These are phyloP conservation scores for Colletotrichum sublineola DNA, from an alignment of 2,329 filamentous ascomycete genomes.

Conservation along the genomic window DNA sequence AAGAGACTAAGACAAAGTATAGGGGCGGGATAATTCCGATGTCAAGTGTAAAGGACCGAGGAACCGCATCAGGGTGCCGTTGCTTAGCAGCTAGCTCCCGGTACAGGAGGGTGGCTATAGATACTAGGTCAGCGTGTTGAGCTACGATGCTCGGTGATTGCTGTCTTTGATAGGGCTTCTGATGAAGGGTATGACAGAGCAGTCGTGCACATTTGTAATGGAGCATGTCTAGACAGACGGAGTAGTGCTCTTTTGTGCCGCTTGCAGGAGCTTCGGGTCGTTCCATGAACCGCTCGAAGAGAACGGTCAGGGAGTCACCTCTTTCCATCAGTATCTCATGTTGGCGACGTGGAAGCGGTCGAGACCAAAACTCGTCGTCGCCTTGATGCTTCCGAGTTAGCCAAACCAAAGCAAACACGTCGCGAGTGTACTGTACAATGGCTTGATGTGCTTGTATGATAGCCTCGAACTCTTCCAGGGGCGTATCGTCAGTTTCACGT, in stretches of 20 bases:
- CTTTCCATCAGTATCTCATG: conserved; percentile 43
- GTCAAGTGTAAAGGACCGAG: conserved; percentile 34
- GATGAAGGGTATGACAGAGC: conserved; percentile 27
- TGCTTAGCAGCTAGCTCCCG: conserved; percentile 16
- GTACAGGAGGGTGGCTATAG: conserved; percentile 17
- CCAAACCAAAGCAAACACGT: conserved; percentile 45
- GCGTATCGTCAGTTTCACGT: conserved; percentile 38
- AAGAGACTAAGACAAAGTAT: conserved; percentile 29
- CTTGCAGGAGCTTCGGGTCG: conserved; percentile 19
- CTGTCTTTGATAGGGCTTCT: conserved; percentile 17
- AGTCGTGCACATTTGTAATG: conserved; percentile 34
- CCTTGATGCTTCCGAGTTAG: conserved; percentile 39
- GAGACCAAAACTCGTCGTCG: conserved; percentile 41
- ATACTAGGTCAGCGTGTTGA: conserved; percentile 27
- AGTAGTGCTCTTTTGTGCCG: conserved; percentile 28
- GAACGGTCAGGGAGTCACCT: conserved; percentile 31
- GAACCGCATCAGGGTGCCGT: conserved; percentile 1
- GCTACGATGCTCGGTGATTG: conserved; percentile 7
- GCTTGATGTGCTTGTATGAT: conserved; percentile 42
- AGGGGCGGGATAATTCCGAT: conserved; percentile 34
- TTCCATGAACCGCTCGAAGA: conserved; percentile 40
- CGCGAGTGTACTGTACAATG: conserved; percentile 46
- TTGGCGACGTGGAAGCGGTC: conserved; percentile 40
- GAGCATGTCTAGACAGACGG: conserved; percentile 36
- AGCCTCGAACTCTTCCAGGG: conserved; percentile 35